Conservation (phyloP, 2,329 filamentous ascomycete genomes). For the Penicillium decumbens region DNA sequence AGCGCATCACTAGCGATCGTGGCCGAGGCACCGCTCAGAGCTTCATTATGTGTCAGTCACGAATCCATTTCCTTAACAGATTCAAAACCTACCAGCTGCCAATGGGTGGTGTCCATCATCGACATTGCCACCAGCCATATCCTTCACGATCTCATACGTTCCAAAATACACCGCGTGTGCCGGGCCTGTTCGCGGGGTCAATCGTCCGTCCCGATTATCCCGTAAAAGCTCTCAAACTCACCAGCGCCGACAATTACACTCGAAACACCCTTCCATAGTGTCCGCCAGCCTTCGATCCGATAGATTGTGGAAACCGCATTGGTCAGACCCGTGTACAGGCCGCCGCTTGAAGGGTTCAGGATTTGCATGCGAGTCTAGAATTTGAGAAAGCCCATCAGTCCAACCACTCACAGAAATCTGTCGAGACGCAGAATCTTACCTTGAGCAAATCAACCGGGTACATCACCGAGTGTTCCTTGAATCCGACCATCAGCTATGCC, state of each 20-base stretch:
- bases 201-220: conserved; percentile 4
- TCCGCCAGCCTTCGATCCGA: conserved; percentile 79
- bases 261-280: conserved; percentile 92
- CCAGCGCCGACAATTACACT: conserved; percentile 94
- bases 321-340: conserved; percentile 82
- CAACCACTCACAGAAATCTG: not conserved
- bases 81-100: conserved; percentile 67
- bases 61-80: not conserved
- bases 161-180: conserved; percentile 98
- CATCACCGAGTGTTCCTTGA: conserved; percentile 95
- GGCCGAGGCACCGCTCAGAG: conserved; percentile 85
- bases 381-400: conserved; percentile 9
- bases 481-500: conserved; percentile 19
- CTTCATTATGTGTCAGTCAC: conserved; percentile 45
- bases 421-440: conserved; percentile 50
- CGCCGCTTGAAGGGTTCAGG: conserved; percentile 72
- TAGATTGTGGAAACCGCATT: conserved; percentile 93
- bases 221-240: conserved; percentile 43
- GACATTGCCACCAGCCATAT: conserved; percentile 88
- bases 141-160: conserved; percentile 96
- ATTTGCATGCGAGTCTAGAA: conserved; percentile 94
- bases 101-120: conserved; percentile 81
- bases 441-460: conserved; percentile 98
- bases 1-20: conserved; percentile 96
- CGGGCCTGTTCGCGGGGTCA: conserved; percentile 59